Evolutionary conservation across 768 basidiomycete genomes (phyloP), one percentile per base, ranked within the genome.

Genomic region (Tricholoma bakamatsutake): DNA sequence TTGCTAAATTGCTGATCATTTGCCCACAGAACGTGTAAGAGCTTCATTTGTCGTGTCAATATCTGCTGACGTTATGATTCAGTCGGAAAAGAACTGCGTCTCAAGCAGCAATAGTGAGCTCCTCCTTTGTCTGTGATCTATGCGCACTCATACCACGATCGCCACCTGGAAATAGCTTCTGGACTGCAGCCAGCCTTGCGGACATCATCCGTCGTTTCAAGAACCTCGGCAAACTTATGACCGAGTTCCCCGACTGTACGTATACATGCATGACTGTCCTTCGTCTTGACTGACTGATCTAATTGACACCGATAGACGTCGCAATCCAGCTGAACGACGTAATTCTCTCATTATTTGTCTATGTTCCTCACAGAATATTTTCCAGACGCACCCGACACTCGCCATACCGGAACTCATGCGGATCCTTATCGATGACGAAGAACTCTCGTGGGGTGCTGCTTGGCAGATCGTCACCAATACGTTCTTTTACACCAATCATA

Each of bases 291-390:
- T 9, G 47, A 45, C 58, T 33, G 43, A 60, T 57, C 57, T 33
- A 37, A 31, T 43, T 55, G 49, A 21, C 6, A 34, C 13, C 5
- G 45, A 2, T 56, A 92, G 90, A 81, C 70, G 88, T 90, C 61
- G 90, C 92, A 8, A 94, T 97, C 56, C 96, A 99, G 69, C 82
- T 96, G n/a, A 97, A 96, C 65, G 93, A 94, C 60, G 90, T 90
- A 62, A 40, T 18, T 33, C 15, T 24, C 21, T 24, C 2, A 24
- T 24, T 24, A 24, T 1, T 3, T 24, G 21, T 24, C 1, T 24
- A 24, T 24, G 21, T 24, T 24, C 21, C 21, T 27, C 7, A 21
- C 7, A 54, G 50, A 30, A 52, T 40, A 8, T 17, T 28, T 12
- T 10, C 4, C 63, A 94, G 85, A 97, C 95, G 3, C 96, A 98